A percentile compares a stretch with the other conserved stretches of the same genome.
phyloP scores from a whole-genome alignment of 2,329 filamentous ascomycete species.

The Ophiostoma himal-ulmi region DNA sequence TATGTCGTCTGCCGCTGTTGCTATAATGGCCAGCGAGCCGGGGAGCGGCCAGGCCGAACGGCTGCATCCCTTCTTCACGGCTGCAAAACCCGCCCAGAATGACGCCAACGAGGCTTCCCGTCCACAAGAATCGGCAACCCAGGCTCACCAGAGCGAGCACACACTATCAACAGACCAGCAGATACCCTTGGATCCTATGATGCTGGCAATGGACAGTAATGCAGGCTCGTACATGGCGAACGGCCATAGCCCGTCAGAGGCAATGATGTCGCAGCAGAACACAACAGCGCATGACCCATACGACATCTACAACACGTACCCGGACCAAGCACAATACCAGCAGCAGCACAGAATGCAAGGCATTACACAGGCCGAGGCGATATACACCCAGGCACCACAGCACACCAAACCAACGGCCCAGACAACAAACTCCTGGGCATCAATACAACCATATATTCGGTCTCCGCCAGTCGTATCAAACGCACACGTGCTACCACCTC shows the following conservation, averaged over 20 bases:
- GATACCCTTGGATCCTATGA: not conserved
- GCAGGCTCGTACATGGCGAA: not conserved
- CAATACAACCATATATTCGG: not conserved
- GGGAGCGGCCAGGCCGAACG: slow-evolving; percentile 37
- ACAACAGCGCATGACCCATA: not conserved
- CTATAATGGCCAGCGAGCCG: slow-evolving; percentile 42
- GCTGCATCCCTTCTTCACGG: slow-evolving; percentile 51
- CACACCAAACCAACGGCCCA: not conserved
- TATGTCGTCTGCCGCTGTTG: slow-evolving; percentile 42
- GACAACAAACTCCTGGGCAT: not conserved
- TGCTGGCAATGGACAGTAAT: not conserved
- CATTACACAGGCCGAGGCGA: not conserved
- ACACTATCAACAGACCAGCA: slow-evolving; percentile 14
- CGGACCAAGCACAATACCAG: not conserved
- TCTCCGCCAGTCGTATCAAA: not conserved
- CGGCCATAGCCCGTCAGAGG: not conserved
- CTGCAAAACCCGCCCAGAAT: slow-evolving; percentile 28
- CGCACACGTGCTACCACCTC: not conserved
- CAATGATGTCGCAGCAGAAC: not conserved
- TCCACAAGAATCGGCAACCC: not conserved
- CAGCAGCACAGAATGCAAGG: not conserved
- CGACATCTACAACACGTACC: not conserved
- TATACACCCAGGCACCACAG: not conserved
- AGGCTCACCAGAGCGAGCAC: not conserved
- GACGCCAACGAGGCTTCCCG: not conserved